Evolutionary conservation across 352 stramenopile species (phyloP).

Genomic region (Globisporangium echinulatum): DNA sequence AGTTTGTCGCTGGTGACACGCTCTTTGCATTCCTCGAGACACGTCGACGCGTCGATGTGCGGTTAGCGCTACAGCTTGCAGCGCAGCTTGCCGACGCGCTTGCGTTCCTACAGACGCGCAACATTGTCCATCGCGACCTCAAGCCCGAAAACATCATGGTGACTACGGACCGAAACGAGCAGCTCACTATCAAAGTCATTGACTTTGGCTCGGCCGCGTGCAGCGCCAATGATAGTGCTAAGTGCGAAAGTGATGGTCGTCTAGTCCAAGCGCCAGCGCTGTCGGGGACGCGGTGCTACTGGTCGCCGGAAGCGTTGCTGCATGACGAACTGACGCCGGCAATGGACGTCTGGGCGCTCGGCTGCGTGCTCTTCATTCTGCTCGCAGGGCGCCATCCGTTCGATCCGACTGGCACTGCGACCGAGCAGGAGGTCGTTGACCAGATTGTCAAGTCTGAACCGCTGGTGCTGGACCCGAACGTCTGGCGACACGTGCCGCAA

Average conservation of each 20-base stretch:
- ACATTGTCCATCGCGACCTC: slow-evolving; percentile 81
- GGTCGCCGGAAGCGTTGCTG: slow-evolving; percentile 69
- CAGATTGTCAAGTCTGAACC: slow-evolving; percentile 31
- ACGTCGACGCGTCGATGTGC: slow-evolving; percentile 32
- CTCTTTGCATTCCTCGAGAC: slow-evolving; percentile 65
- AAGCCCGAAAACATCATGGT: slow-evolving; percentile 89
- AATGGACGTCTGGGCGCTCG: slow-evolving; percentile 88
- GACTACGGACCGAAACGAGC: slow-evolving; percentile 12
- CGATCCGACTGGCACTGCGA: slow-evolving; percentile 70
- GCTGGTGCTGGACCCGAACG: slow-evolving; percentile 39
- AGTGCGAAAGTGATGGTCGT: neutral
- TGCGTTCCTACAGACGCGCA: slow-evolving; percentile 52
- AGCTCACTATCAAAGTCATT: slow-evolving; percentile 74
- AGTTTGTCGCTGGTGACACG: slow-evolving; percentile 64
- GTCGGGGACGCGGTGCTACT: slow-evolving; percentile 83
- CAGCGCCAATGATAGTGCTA: neutral
- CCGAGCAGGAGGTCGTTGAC: slow-evolving; percentile 68
- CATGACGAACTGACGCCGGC: slow-evolving; percentile 47
- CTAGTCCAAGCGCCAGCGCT: slow-evolving; percentile 19
- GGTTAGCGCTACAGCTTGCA: slow-evolving; percentile 41
- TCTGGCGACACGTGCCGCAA: slow-evolving; percentile 42
- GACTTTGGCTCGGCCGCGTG: slow-evolving; percentile 79
- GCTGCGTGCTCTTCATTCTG: slow-evolving; percentile 86
- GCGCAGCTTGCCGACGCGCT: slow-evolving; percentile 62
- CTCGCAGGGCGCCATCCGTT: slow-evolving; percentile 83